A percentile compares a stretch with the other conserved stretches of the same genome.
phyloP scores from a whole-genome alignment of 352 stramenopile genomes.

The Pythium phragmiticola region DNA sequence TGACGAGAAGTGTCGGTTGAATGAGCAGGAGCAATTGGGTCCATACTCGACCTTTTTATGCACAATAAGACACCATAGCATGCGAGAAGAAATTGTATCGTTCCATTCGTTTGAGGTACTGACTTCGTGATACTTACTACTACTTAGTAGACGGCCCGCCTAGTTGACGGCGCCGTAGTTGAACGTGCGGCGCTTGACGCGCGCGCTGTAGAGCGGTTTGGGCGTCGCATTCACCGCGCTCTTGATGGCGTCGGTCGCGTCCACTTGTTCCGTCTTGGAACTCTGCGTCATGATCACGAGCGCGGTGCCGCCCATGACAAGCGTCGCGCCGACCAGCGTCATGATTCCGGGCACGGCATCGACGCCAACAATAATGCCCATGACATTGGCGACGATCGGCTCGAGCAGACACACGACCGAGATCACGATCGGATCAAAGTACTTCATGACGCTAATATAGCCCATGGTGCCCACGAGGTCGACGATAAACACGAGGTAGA shows the following conservation, averaged over 20 bases:
- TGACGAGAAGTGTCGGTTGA: too few relatives aligned
- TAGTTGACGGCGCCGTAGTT: slow-evolving; percentile 43
- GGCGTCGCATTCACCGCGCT: slow-evolving; percentile 51
- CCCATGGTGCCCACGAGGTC: slow-evolving; percentile 88
- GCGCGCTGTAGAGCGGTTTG: slow-evolving; percentile 59
- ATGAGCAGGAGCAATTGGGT: background rate
- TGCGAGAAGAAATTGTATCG: too few relatives aligned
- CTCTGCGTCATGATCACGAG: slow-evolving; percentile 77
- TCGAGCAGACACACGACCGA: slow-evolving; percentile 87
- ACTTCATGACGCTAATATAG: slow-evolving; percentile 92
- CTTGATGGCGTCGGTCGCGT: slow-evolving; percentile 75
- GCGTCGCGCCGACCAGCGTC: slow-evolving; percentile 68
- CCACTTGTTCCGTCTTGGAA: slow-evolving; percentile 76
- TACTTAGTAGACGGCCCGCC: too few relatives aligned
- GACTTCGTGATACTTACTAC: too few relatives aligned
- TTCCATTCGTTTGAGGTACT: too few relatives aligned
- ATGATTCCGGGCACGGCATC: slow-evolving; percentile 64
- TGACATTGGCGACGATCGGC: slow-evolving; percentile 77
- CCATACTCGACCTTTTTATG: background rate
- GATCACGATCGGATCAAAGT: slow-evolving; percentile 91
- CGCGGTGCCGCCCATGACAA: slow-evolving; percentile 79
- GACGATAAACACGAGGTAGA: slow-evolving; percentile 86
- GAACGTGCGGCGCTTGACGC: slow-evolving; percentile 45
- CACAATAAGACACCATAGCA: background rate
- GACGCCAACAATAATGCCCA: slow-evolving; percentile 74